A percentile compares a stretch with the other conserved stretches of the same genome.
Evolutionary conservation across 768 basidiomycete species (phyloP).

Genomic region (Leccinum longicurvipes): DNA sequence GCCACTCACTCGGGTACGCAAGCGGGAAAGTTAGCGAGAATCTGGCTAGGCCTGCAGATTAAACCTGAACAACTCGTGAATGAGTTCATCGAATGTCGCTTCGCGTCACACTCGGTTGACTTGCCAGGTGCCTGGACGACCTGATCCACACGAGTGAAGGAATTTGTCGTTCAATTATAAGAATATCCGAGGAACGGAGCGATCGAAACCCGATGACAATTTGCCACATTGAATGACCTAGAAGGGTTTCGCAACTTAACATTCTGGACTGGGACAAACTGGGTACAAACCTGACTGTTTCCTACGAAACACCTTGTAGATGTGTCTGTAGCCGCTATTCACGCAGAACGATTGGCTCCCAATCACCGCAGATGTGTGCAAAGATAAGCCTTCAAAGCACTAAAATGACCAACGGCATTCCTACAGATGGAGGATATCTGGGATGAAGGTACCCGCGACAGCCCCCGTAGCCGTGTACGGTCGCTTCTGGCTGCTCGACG

Average conservation of each 20-base stretch:
- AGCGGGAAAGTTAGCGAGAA: slow-evolving; percentile 7
- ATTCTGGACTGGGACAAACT: background rate
- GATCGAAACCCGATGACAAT: slow-evolving; percentile 4
- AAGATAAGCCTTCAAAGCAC: background rate
- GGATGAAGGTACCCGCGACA: slow-evolving; percentile 9
- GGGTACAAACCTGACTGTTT: slow-evolving; percentile 13
- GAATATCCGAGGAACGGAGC: background rate
- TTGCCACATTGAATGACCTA: background rate
- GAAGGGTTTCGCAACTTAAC: slow-evolving; percentile 5
- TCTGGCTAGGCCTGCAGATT: background rate
- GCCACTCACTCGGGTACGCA: background rate
- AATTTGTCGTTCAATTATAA: slow-evolving; percentile 1
- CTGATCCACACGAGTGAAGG: slow-evolving; percentile 22
- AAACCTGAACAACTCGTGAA: background rate
- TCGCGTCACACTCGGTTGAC: background rate
- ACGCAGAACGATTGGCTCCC: background rate
- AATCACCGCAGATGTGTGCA: slow-evolving; percentile 15
- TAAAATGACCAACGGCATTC: slow-evolving; percentile 2
- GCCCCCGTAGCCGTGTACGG: slow-evolving; percentile 1
- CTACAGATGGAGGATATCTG: slow-evolving; percentile 3
- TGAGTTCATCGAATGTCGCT: background rate
- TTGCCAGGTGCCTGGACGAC: slow-evolving; percentile 10
- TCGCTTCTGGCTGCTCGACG: slow-evolving; percentile 11
- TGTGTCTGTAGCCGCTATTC: slow-evolving; percentile 3
- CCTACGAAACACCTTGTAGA: background rate